Evolutionary conservation across 176 grass and related monocot species (phyloP), one percentile per base, ranked within the genome.

Genomic region (Musa schizocarpa): DNA sequence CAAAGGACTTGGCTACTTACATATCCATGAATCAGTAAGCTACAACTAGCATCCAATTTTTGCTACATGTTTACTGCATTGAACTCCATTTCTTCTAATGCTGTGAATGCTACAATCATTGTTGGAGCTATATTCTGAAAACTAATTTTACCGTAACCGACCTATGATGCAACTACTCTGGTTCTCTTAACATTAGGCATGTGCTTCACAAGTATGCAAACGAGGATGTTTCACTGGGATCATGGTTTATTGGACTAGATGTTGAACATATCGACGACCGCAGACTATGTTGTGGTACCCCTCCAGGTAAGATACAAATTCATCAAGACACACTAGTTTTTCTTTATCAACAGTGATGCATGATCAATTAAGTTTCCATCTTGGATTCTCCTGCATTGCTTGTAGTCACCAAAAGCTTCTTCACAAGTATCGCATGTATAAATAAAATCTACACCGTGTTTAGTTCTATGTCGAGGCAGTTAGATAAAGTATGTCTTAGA

Each of bases 161-260:
- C 8, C 51, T 51, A 1, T 52, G 8, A 71, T 51, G 16, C 26
- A 71, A 43, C 16, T 50, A 51, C 34, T 69, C 43, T 16, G 43
- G 13, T 51, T 50, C 5, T 12, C 54, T 73, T n/a, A 13, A 23
- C 22, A 26, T 19, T 20, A 73, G 71, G 71, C 50, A 73, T 11
- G 50, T 73, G 71, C 71, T 73, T 73, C 71, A 73, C 51, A 73
- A 55, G 51, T 73, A 73, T 54, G 71, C 71, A 73, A 73, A 73
- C 55, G 71, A 73, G 50, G 71, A 73, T 26, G 71, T 73, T 23
- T 73, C 71, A 25, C 54, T 73, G 11, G 71, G 71, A 55, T 19
- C 71, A 54, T 73, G 71, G 71, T 54, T 73, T 54, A 73, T 73
- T 54, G 71, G 71, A 25, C 13, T 73, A 54, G 71, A 73, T 53